These are phyloP conservation scores for Auxenochlorella pyrenoidosa DNA, from an alignment of 139 green algal genomes.

Conservation along the genomic window DNA sequence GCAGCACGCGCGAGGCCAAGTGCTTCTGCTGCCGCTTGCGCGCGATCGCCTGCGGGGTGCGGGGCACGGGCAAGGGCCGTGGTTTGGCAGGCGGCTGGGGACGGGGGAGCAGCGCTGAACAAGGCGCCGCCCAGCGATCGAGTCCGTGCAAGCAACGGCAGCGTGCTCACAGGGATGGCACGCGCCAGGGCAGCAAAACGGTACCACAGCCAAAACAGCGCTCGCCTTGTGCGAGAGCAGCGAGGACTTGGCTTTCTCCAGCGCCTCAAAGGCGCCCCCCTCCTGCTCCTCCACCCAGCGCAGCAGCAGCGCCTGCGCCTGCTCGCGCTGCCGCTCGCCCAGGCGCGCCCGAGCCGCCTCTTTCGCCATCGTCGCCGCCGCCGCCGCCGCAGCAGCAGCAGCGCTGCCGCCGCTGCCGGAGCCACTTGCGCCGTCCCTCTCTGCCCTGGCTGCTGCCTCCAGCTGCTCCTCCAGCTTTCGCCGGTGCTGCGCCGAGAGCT, in stretches of 20 bases:
- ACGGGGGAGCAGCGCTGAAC: too few relatives aligned
- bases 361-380: neutral
- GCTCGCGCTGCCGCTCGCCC: constrained; percentile 4
- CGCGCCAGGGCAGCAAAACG: neutral
- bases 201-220: neutral
- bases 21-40: constrained; percentile 45
- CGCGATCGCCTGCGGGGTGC: constrained; percentile 20
- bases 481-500: neutral
- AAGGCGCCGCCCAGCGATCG: too few relatives aligned
- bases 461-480: neutral
- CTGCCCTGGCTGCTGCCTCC: neutral
- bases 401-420: neutral
- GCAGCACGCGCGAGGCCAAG: constrained; percentile 29
- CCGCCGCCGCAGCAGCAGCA: too few relatives aligned
- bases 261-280: constrained; percentile 15
- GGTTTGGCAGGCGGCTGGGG: too few relatives aligned
- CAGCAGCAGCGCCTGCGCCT: constrained; percentile 50
- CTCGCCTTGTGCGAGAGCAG: constrained; percentile 45
- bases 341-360: neutral
- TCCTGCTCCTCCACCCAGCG: constrained; percentile 61
- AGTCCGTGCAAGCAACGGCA: too few relatives aligned
- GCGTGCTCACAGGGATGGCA: too few relatives aligned
- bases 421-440: neutral
- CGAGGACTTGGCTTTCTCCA: constrained; percentile 18
- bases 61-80: neutral